Base-by-base conservation (phyloP, 768 basidiomycete species). In the Podaxis rugospora region DNA sequence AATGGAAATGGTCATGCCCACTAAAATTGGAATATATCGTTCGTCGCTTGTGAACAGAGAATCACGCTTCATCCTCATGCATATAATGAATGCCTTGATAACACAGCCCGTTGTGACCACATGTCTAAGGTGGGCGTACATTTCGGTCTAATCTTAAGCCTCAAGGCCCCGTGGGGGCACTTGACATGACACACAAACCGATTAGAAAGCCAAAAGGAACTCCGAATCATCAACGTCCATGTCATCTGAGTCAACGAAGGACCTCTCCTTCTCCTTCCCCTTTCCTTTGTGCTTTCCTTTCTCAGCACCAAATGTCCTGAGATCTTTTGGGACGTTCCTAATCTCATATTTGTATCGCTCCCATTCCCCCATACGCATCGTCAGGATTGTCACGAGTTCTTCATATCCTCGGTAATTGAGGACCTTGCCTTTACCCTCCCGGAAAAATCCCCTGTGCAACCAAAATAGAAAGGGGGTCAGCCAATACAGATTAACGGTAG, bases 301-400 rank as follows among this genome's bases (percentile, higher is more conserved):
- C 57, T 25, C 50, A 32, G 28, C 11, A 42, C 40, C 40, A 42
- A 35, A 18, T 40, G 25, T 55, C n/a, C 18, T 42, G 37, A n/a
- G 21, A 13, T 37, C 46, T 16, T 35, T 32, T 51, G 50, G 52
- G 18, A 54, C 52, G 18, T 37, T 37, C 35, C 52, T 6, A 21
- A 39, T 36, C 16, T 53, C 36, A 23, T 16, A 39, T 14, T 54
- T 54, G 10, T 39, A 50, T n/a, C 23, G 35, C 23, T 49, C 42
- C 46, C 46, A 47, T 28, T 57, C 55, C 4, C 27, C 55, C 55
- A 36, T 57, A 14, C 55, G 55, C 18, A 49, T 47, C 16, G 55
- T 36, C 5, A 57, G 42, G 14, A 35, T 21, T 25, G 32, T 35
- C 27, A 36, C 44, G 18, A 54, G 37, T 54, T 54, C 52, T 37